Percentiles rank a stretch among this genome's conserved stretches.
Evolutionary conservation across 495 filamentous ascomycete species (phyloP).

Genomic region (Amphirosellinia nigrospora): DNA sequence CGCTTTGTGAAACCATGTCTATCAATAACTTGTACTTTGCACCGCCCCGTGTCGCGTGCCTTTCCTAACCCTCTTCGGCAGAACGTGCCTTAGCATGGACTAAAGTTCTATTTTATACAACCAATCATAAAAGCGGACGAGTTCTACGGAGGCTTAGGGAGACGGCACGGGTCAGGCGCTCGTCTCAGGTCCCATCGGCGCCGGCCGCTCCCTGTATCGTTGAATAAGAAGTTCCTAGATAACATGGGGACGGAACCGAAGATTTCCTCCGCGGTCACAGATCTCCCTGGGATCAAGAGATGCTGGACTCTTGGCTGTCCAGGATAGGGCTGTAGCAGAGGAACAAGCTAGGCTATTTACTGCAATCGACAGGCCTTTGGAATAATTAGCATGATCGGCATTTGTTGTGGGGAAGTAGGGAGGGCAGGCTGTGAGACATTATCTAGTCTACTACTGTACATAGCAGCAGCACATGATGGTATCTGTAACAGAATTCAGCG

Average conservation of each 20-base stretch:
- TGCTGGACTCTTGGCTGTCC: background rate
- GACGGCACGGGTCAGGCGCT: background rate
- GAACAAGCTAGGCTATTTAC: background rate
- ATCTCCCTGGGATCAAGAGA: conserved; percentile 1
- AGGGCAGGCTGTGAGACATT: conserved; percentile 2
- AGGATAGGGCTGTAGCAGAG: conserved; percentile 2
- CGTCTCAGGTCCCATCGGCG: background rate
- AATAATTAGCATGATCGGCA: conserved; percentile 20
- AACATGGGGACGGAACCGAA: conserved; percentile 2
- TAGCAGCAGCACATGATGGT: conserved; percentile 4
- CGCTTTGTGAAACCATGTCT: conserved; percentile 6
- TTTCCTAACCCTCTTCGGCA: conserved; percentile 3
- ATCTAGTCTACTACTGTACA: no score
- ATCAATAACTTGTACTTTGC: background rate
- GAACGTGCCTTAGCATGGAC: background rate
- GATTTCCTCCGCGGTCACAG: conserved; percentile 13
- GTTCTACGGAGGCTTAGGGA: background rate
- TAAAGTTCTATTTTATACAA: background rate
- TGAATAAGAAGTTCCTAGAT: conserved; percentile 9
- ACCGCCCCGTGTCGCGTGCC: background rate
- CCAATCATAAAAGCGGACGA: background rate
- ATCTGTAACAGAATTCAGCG: conserved; percentile 2
- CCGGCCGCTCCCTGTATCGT: background rate
- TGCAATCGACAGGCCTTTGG: background rate
- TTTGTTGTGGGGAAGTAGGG: conserved; percentile 3